Evolutionary conservation across 2,329 filamentous ascomycete species (phyloP).

Genomic region (Daldinia sp.): DNA sequence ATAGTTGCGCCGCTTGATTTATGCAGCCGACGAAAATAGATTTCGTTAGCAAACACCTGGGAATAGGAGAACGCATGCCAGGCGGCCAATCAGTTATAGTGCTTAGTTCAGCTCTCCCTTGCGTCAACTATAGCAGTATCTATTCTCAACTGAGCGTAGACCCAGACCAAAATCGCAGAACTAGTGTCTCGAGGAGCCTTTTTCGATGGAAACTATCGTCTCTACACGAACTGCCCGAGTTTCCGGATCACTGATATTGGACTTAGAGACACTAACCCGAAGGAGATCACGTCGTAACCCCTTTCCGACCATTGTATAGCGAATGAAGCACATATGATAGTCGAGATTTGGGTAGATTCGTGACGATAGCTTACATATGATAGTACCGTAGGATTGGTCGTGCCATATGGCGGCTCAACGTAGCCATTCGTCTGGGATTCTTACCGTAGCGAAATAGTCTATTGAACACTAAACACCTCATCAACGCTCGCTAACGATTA

Average conservation of each 20-base stretch:
- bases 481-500: constrained; percentile 18
- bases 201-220: constrained; percentile 18
- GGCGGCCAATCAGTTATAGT: constrained; percentile 36
- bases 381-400: constrained; percentile 12
- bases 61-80: constrained; percentile 8
- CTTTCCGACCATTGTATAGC: not conserved
- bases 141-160: constrained; percentile 5
- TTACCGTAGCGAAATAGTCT: constrained; percentile 23
- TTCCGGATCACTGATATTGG: constrained; percentile 2
- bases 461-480: constrained; percentile 17
- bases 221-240: constrained; percentile 4
- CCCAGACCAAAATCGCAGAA: constrained; percentile 4
- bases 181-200: constrained; percentile 6
- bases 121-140: constrained; percentile 12
- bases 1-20: constrained; percentile 27
- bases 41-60: constrained; percentile 15
- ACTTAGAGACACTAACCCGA: not conserved
- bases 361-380: not conserved
- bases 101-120: constrained; percentile 28
- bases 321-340: not conserved
- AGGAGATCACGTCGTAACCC: constrained; percentile 5
- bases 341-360: constrained; percentile 2
- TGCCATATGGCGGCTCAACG: not conserved
- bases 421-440: constrained; percentile 4
- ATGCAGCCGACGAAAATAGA: constrained; percentile 30